Evolutionary conservation across 495 filamentous ascomycete genomes (phyloP), one percentile per base, ranked within the genome.

Genomic region (Diplogelasinospora grovesii): DNA sequence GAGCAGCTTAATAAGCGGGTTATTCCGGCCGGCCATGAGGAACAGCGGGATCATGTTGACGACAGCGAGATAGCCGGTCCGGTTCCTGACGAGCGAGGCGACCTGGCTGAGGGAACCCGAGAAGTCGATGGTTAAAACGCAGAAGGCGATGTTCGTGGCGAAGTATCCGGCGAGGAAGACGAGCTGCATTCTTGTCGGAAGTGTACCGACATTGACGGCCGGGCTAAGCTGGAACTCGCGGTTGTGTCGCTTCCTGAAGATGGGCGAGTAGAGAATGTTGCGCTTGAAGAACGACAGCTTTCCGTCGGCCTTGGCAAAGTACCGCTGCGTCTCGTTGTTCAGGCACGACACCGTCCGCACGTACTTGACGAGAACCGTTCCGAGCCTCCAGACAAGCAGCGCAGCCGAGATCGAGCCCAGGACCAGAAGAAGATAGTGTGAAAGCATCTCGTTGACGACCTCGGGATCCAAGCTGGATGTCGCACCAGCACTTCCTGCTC

Each of bases 171-270:
- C 8, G 34, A 98, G 66, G 49, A 97, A 71, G 20, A 88, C 59
- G 4, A 82, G 76, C 49, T 98, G 89, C 50, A 95, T 80, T 20
- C 92, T 70, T 3, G 86, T 85, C 1, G 92, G 92, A 13, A 98
- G 65, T 1, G 89, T 95, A 28, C 92, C 92, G 35, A 95, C 80
- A 49, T 83, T 87, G 55, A 96, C 46, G n/a, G 86, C 88, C 8
- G 74, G 72, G 22, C 84, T 88, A n/a, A 98, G 64, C 54, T 86
- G 83, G 46, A 97, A 73, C 57, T 94, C 86, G 21, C 82, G 73
- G 50, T 96, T 95, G 60, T 96, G 92, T 50, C 89, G 72, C 52
- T 89, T 87, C 20, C 70, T 74, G 48, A 83, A 79, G 16, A 97
- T 60, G 14, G 92, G 92, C 4, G 92, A 77, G 52, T 90, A 89